Base-by-base conservation (phyloP, 2,329 filamentous ascomycete genomes). In the Trichophyton verrucosum region DNA sequence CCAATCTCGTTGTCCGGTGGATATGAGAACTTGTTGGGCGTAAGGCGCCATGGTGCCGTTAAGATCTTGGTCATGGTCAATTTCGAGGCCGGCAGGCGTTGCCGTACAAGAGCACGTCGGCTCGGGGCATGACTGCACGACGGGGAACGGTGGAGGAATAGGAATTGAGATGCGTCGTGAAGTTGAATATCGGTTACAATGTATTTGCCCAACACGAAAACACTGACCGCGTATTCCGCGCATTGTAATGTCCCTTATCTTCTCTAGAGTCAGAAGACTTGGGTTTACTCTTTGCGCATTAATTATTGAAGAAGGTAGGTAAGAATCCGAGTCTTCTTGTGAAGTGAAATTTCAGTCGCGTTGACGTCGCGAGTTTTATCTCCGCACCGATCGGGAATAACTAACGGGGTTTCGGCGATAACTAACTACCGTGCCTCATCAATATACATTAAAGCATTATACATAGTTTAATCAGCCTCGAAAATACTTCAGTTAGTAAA, bases 1-100 rank as follows among this genome's bases (percentile, higher is more conserved):
- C 91, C 91, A 96, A 74, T 95, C 88, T 33, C 80, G 76, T 63
- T 84, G 83, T 3, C 89, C 91, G 0, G 91, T 95, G 64, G 87
- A 91, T 13, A 96, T 80, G 8, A 97, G 74, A 2, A 96, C 82
- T 67, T 96, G 91, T 73, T 95, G 86, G 0, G 85, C 80, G 71
- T 96, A 95, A 0, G 81, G 78, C 1, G 87, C 80, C 75, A 96
- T 91, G 4, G 87, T 86, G 11, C 88, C 88, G 69, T 88, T 86
- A 49, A 96, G 77, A 17, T 81, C 79, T 44, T 82, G 82, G 63
- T 82, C 80, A 67, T 81, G 80, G 70, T 96, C 91, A 59, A 96
- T 91, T 22, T 86, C 82, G 15, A 95, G 78, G 2, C 82, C 85
- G 6, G 80, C 75, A 1, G 86, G 86, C 75, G 87, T 86, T 1